Evolutionary conservation across 2,329 filamentous ascomycete genomes (phyloP).

Genomic region (Raffaelea albimanens): DNA sequence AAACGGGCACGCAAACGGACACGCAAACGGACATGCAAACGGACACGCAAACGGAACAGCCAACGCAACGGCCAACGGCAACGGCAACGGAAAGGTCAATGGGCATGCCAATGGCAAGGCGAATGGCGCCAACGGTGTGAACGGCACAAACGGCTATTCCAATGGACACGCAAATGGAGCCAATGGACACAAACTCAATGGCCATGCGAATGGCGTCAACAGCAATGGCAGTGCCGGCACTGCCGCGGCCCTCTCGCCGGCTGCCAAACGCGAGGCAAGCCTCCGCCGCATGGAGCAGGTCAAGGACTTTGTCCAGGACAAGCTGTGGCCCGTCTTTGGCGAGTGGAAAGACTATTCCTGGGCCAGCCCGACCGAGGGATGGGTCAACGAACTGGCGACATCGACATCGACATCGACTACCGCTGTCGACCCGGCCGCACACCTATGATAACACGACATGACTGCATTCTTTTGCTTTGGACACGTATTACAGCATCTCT

Average conservation of each 20-base stretch:
- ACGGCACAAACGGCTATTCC: too few relatives aligned
- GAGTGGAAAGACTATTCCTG: conserved; percentile 54
- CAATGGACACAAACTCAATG: too few relatives aligned
- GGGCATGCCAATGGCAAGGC: too few relatives aligned
- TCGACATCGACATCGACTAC: not conserved
- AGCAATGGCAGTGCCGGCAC: too few relatives aligned
- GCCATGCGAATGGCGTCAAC: too few relatives aligned
- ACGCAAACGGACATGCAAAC: not conserved
- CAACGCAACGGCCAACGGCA: conserved; percentile 2
- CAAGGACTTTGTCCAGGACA: conserved; percentile 23
- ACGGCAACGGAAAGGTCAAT: too few relatives aligned
- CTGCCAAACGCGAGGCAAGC: conserved; percentile 14
- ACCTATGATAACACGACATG: not conserved
- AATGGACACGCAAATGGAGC: too few relatives aligned
- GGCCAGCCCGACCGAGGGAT: conserved; percentile 13
- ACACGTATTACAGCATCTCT: too few relatives aligned
- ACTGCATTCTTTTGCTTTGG: too few relatives aligned
- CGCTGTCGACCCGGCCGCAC: not conserved
- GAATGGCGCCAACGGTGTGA: too few relatives aligned
- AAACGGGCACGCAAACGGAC: not conserved
- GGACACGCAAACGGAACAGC: not conserved
- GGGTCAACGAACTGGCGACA: conserved; percentile 10
- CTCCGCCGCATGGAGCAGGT: conserved; percentile 19
- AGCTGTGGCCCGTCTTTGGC: conserved; percentile 48
- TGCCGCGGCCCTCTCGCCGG: conserved; percentile 7